Evolutionary conservation across 441 rosid species (phyloP).

Genomic region (Populus trichocarpa): DNA sequence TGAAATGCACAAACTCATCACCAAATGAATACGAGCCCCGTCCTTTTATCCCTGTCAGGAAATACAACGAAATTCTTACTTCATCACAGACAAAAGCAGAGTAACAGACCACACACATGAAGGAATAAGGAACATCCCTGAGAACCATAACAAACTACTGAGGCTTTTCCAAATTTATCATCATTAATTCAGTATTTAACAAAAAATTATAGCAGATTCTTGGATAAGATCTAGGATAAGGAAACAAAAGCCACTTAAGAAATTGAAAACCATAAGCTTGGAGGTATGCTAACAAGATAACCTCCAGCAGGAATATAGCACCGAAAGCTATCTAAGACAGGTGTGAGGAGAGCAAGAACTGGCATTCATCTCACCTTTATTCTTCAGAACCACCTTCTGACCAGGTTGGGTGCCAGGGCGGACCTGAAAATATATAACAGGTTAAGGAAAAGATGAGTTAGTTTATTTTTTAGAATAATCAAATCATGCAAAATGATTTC

Average conservation of each 20-base stretch:
- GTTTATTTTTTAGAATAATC: neutral
- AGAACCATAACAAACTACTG: neutral
- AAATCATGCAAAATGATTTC: slow-evolving; percentile 8
- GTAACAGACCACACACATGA: neutral
- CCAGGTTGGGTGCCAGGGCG: slow-evolving; percentile 99
- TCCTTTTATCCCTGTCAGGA: slow-evolving; percentile 58
- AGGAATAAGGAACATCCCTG: neutral
- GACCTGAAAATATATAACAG: slow-evolving; percentile 46
- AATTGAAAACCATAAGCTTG: neutral
- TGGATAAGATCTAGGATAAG: neutral
- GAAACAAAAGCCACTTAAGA: neutral
- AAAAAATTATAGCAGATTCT: neutral
- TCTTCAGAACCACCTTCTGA: slow-evolving; percentile 96
- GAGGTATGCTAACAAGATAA: neutral
- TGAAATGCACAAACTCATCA: slow-evolving; percentile 87
- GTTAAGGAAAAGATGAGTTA: neutral
- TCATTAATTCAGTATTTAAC: neutral
- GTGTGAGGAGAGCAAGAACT: neutral
- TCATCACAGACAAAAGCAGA: neutral
- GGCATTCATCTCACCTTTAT: slow-evolving; percentile 60
- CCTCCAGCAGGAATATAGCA: neutral
- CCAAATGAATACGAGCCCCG: slow-evolving; percentile 67
- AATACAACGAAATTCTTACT: neutral
- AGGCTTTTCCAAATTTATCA: neutral
- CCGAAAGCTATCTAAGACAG: neutral